Evolutionary conservation across 2,329 filamentous ascomycete genomes (phyloP).

Genomic region (Clarireedia paspali): DNA sequence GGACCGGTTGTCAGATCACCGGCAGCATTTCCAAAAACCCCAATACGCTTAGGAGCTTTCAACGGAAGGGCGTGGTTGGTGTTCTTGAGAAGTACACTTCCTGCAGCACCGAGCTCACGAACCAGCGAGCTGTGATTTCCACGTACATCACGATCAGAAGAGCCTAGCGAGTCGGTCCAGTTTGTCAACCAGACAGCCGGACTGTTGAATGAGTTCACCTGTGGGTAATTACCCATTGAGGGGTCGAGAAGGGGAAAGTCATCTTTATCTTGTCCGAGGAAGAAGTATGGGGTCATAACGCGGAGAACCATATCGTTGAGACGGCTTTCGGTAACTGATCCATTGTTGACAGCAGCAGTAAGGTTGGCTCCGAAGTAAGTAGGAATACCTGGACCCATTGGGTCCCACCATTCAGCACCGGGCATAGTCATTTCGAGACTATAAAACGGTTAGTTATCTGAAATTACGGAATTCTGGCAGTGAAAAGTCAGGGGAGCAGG

Average conservation of each 20-base stretch:
- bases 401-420: slow-evolving; percentile 29
- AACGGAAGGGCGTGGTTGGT: slow-evolving; percentile 50
- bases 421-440: slow-evolving; percentile 64
- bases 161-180: not conserved
- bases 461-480: too few relatives aligned
- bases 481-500: too few relatives aligned
- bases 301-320: slow-evolving; percentile 40
- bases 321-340: slow-evolving; percentile 34
- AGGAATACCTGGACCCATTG: slow-evolving; percentile 1
- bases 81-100: slow-evolving; percentile 58
- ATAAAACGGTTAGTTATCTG: too few relatives aligned
- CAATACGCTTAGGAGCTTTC: slow-evolving; percentile 37
- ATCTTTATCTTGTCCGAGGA: slow-evolving; percentile 44
- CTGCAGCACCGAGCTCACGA: slow-evolving; percentile 44
- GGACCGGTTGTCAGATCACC: slow-evolving; percentile 45
- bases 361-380: slow-evolving; percentile 18
- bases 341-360: slow-evolving; percentile 39
- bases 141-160: slow-evolving; percentile 63
- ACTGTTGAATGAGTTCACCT: not conserved
- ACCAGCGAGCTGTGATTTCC: slow-evolving; percentile 31
- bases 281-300: slow-evolving; percentile 48
- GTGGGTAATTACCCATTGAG: slow-evolving; percentile 3
- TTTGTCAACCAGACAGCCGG: slow-evolving; percentile 34
- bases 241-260: slow-evolving; percentile 27
- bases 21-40: slow-evolving; percentile 50